Evolutionary conservation across 495 filamentous ascomycete species (phyloP).

Genomic region (Platismatia glauca): DNA sequence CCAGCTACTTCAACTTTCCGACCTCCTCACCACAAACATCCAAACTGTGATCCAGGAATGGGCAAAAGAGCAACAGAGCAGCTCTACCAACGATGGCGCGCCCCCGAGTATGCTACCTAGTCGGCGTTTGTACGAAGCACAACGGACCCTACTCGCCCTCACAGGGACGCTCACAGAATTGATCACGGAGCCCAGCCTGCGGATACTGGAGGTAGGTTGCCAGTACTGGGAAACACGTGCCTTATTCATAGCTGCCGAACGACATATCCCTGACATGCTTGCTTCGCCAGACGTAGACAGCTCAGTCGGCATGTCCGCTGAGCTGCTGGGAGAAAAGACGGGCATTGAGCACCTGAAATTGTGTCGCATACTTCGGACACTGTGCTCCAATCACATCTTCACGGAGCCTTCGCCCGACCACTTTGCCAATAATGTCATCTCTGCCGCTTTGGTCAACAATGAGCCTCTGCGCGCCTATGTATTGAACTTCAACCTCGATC

Average conservation of each 20-base stretch:
- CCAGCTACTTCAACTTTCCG: not conserved
- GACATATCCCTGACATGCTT: conserved; percentile 28
- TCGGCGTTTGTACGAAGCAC: conserved; percentile 25
- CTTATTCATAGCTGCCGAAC: conserved; percentile 29
- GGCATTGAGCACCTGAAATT: conserved; percentile 28
- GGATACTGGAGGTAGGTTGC: conserved; percentile 25
- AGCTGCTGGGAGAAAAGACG: conserved; percentile 20
- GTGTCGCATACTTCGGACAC: conserved; percentile 28
- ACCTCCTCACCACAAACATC: conserved; percentile 1
- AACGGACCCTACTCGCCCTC: conserved; percentile 25
- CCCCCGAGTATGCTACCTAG: conserved; percentile 16
- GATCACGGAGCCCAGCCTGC: conserved; percentile 24
- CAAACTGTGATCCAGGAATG: conserved; percentile 21
- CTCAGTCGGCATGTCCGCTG: conserved; percentile 21
- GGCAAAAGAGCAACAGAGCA: conserved; percentile 10
- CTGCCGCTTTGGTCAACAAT: conserved; percentile 27
- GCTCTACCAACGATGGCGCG: conserved; percentile 8
- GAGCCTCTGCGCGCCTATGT: conserved; percentile 31
- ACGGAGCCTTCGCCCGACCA: conserved; percentile 20
- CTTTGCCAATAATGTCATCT: conserved; percentile 33
- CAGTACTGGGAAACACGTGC: conserved; percentile 30
- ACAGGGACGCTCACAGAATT: conserved; percentile 28
- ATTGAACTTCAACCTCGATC: conserved; percentile 24
- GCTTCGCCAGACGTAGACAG: conserved; percentile 10
- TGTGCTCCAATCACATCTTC: conserved; percentile 34